These are phyloP conservation scores for Colletotrichum zoysiae DNA, from an alignment of 2,329 filamentous ascomycete genomes.

Conservation along the genomic window DNA sequence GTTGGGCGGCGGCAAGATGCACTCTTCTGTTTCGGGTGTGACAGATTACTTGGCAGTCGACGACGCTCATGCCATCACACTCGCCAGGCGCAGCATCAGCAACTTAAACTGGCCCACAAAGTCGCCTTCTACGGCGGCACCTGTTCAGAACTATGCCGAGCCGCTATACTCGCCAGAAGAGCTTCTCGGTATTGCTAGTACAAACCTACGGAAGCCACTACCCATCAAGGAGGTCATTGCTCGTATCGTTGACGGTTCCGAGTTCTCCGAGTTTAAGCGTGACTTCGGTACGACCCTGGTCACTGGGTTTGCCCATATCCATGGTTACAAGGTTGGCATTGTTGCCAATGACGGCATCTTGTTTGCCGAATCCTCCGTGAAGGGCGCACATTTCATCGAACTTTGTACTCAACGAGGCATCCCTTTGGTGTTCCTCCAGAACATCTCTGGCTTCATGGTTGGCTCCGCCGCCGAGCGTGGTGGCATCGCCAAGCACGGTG, in stretches of 20 bases:
- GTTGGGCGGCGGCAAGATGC: slow-evolving; percentile 88
- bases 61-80: slow-evolving; percentile 89
- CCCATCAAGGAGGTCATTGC: slow-evolving; percentile 92
- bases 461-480: slow-evolving; percentile 91
- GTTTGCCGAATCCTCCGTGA: slow-evolving; percentile 88
- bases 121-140: slow-evolving; percentile 52
- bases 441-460: slow-evolving; percentile 99
- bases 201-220: slow-evolving; percentile 87
- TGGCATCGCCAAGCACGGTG: slow-evolving; percentile 97
- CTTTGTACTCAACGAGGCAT: slow-evolving; percentile 91
- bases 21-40: slow-evolving; percentile 91
- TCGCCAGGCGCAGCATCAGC: slow-evolving; percentile 84
- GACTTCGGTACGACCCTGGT: slow-evolving; percentile 91
- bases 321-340: slow-evolving; percentile 92
- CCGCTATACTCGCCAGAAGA: slow-evolving; percentile 85
- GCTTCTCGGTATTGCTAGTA: slow-evolving; percentile 88
- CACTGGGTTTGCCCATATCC: slow-evolving; percentile 90
- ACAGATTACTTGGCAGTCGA: slow-evolving; percentile 96
- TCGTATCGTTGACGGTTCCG: slow-evolving; percentile 89
- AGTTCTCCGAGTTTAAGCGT: slow-evolving; percentile 94
- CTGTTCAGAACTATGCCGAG: slow-evolving; percentile 70
- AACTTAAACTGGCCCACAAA: slow-evolving; percentile 89
- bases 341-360: slow-evolving; percentile 97
- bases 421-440: slow-evolving; percentile 93
- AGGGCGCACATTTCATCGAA: slow-evolving; percentile 97